Percentiles rank a stretch among this genome's conserved stretches.
phyloP scores from a whole-genome alignment of 139 green algal genomes.

The Picochlorum sp. region DNA sequence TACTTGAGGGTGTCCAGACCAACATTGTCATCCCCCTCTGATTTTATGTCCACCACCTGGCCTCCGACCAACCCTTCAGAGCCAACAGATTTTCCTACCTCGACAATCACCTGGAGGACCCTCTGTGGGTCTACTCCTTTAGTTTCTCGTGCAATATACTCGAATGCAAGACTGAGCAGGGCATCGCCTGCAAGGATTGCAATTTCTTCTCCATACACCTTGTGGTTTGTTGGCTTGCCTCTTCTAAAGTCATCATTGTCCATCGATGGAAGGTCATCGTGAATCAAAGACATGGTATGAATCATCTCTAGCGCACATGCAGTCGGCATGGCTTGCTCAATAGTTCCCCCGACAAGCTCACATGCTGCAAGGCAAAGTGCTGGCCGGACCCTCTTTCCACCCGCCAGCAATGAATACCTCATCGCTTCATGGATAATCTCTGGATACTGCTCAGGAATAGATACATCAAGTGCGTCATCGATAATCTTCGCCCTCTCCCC shows the following conservation, averaged over 20 bases:
- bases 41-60: slow-evolving; percentile 94
- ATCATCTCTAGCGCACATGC: slow-evolving; percentile 98
- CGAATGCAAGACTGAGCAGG: slow-evolving; percentile 87
- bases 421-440: slow-evolving; percentile 88
- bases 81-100: slow-evolving; percentile 81
- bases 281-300: slow-evolving; percentile 85
- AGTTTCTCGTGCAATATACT: slow-evolving; percentile 90
- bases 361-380: slow-evolving; percentile 89
- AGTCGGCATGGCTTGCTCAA: slow-evolving; percentile 74
- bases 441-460: slow-evolving; percentile 78
- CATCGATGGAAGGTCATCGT: slow-evolving; percentile 91
- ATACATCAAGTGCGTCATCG: slow-evolving; percentile 67
- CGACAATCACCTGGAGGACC: slow-evolving; percentile 75
- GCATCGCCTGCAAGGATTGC: slow-evolving; percentile 96
- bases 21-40: slow-evolving; percentile 68
- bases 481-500: slow-evolving; percentile 54
- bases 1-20: slow-evolving; percentile 90
- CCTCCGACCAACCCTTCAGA: slow-evolving; percentile 88
- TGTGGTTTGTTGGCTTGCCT: slow-evolving; percentile 91
- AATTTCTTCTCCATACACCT: slow-evolving; percentile 95
- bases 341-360: slow-evolving; percentile 82
- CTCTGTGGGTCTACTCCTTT: slow-evolving; percentile 69
- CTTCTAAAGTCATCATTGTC: slow-evolving; percentile 98
- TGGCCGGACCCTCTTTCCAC: slow-evolving; percentile 93
- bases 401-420: slow-evolving; percentile 88